Base-by-base conservation (phyloP, 2,329 filamentous ascomycete genomes). In the Metarhizium guizhouense region DNA sequence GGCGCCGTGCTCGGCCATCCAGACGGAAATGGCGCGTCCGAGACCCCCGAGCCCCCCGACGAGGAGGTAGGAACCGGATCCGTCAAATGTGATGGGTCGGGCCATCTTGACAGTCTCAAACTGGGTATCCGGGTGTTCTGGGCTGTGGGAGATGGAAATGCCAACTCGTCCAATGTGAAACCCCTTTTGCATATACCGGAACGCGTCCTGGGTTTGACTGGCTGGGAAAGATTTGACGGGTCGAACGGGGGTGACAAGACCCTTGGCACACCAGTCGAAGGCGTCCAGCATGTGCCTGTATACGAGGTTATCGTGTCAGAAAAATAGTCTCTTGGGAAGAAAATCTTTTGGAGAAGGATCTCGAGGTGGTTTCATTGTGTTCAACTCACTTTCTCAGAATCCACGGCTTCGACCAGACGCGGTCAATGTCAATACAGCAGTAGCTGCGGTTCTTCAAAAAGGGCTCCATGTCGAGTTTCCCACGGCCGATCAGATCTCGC, bases 131-230 rank as follows among this genome's bases (percentile, higher is more conserved):
- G 25, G 25, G 3, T 25, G 25, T 25, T 25, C 25, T 25, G 25
- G 25, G 25, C 1, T 25, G 7, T 51, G 10, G 4, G 36, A 52
- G 20, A 57, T 45, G 13, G 25, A 40, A 47, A 57, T 47, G 6
- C 52, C n/a, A 47, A 57, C 20, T 34, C 54, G 54, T 16, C 73
- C 74, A 43, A 74, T 68, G 51, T 75, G 72, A 45, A 61, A 62
- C 0, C 72, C 73, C 4, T 63, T 64, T 45, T 74, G 72, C 68
- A 76, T 69, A 29, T 68, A 62, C 1, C 70, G 61, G 58, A 76
- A 74, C 0, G 72, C 72, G 11, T 72, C 65, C 25, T 25, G 25
- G 3, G 25, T 25, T 25, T 25, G 25, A 25, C 25, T 25, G 25
- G 25, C 25, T 25, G 25, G 25, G 25, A 25, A 25, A 25, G 25